Evolutionary conservation across 306 rosid genomes (phyloP), one percentile per base, ranked within the genome.

Genomic region (Astragalus glycyphyllos): DNA sequence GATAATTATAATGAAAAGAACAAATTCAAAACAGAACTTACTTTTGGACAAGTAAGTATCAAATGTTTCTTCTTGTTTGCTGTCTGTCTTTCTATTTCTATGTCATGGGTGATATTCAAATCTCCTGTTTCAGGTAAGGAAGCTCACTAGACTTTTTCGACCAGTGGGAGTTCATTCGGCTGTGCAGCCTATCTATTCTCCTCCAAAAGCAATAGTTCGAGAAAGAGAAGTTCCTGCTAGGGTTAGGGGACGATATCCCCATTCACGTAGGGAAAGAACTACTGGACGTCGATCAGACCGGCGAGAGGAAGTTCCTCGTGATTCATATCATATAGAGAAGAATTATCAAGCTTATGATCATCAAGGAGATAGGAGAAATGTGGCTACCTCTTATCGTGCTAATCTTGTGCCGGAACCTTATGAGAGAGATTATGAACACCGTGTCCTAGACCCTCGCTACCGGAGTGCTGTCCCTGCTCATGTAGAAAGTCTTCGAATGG

Each of bases 21-120:
- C 56, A 88, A 90, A 86, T 92, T 90, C 83, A 90, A 86, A 84
- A 81, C 86, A 42, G 96, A 90, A 74, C 98, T 88, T 81, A 85
- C 98, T 46, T 35, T 66, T 53, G 73, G 54, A 79, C 97, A 92
- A 90, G 98, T 92, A 65, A 80, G 87, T 71, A 38, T 31, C 50
- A 57, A 41, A 5, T 79, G 34, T 68, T 72, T 13, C 16, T 14
- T 55, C 14, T 16, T 31, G 14, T 69, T 37, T 13, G 29, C 14
- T 26, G 20, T 56, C 50, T 64, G 32, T 56, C 75, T 23, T 63
- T 80, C 26, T 55, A 32, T 55, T 57, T 16, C 40, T 54, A 51
- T 72, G 9, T 49, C 38, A n/a, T 38, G 69, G 34, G 67, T 77
- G 29, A 35, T 72, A 58, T 69, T 58, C 68, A 57, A 64, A 58